Conservation (phyloP, 176 grass and related monocot genomes). For the Musa acuminata region DNA sequence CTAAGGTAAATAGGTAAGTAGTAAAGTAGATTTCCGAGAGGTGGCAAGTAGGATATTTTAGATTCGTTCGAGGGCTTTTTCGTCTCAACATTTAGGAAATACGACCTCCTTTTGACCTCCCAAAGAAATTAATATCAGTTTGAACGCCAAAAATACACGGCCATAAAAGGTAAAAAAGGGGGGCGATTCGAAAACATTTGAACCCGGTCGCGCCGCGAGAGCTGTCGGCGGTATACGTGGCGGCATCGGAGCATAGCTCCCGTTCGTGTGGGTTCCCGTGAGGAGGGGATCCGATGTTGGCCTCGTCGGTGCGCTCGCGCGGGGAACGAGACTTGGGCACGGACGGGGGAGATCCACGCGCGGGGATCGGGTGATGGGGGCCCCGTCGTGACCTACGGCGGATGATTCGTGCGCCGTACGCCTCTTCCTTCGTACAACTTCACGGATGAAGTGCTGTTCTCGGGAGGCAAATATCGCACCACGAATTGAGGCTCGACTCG, state of each 20-base stretch:
- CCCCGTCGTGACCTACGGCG: too few species aligned
- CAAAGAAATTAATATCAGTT: neutral
- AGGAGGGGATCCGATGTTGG: neutral
- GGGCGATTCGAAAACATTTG: conserved; percentile 4
- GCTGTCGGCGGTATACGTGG: neutral
- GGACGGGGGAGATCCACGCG: neutral
- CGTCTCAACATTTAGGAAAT: neutral
- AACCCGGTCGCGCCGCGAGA: neutral
- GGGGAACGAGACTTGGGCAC: neutral
- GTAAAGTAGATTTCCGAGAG: too few species aligned
- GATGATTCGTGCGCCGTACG: too few species aligned
- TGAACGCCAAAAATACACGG: too few species aligned
- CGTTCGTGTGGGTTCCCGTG: neutral
- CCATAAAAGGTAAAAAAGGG: neutral
- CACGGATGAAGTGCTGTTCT: too few species aligned
- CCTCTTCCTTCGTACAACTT: too few species aligned
- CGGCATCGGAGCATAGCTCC: neutral
- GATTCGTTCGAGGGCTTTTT: neutral
- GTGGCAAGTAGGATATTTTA: neutral
- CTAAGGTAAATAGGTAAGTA: too few species aligned
- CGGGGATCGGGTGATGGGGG: too few species aligned
- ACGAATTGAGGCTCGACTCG: too few species aligned
- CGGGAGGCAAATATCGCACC: too few species aligned
- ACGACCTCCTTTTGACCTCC: neutral
- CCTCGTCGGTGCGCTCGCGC: neutral